phyloP scores from a whole-genome alignment of 768 basidiomycete species.

The Nevesoporus exiguus region DNA sequence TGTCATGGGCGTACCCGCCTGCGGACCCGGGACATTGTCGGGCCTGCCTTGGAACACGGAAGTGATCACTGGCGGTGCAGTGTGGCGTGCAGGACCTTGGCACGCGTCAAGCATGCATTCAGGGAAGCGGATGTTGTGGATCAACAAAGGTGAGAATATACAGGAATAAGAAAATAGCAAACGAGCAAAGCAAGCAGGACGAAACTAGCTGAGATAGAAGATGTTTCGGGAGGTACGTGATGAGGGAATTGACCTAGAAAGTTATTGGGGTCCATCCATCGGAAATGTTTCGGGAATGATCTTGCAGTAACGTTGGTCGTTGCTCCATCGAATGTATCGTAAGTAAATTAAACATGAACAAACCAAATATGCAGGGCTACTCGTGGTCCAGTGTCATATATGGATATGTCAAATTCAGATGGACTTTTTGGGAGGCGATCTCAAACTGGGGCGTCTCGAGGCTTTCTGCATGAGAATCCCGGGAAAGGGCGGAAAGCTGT shows the following conservation, averaged over 20 bases:
- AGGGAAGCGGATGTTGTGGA: slow-evolving; percentile 9
- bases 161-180: slow-evolving; percentile 16
- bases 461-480: slow-evolving; percentile 32
- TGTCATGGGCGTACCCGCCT: background rate
- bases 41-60: slow-evolving; percentile 3
- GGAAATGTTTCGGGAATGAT: slow-evolving; percentile 8
- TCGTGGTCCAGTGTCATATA: slow-evolving; percentile 52
- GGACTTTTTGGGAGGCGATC: slow-evolving; percentile 52
- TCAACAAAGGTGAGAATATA: slow-evolving; percentile 15
- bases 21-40: background rate
- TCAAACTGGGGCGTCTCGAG: slow-evolving; percentile 68
- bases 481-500: slow-evolving; percentile 21
- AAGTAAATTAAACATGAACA: slow-evolving; percentile 15
- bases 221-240: slow-evolving; percentile 6
- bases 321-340: slow-evolving; percentile 11
- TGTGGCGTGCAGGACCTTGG: slow-evolving; percentile 11
- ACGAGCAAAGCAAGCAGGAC: slow-evolving; percentile 19
- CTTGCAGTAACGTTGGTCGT: slow-evolving; percentile 13
- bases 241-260: slow-evolving; percentile 7
- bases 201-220: slow-evolving; percentile 16
- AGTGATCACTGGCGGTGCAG: slow-evolving; percentile 10
- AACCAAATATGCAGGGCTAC: slow-evolving; percentile 17
- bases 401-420: slow-evolving; percentile 49
- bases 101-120: slow-evolving; percentile 24
- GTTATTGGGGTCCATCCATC: slow-evolving; percentile 3